phyloP scores from a whole-genome alignment of 352 stramenopile genomes.

The Phytophthora pisi region DNA sequence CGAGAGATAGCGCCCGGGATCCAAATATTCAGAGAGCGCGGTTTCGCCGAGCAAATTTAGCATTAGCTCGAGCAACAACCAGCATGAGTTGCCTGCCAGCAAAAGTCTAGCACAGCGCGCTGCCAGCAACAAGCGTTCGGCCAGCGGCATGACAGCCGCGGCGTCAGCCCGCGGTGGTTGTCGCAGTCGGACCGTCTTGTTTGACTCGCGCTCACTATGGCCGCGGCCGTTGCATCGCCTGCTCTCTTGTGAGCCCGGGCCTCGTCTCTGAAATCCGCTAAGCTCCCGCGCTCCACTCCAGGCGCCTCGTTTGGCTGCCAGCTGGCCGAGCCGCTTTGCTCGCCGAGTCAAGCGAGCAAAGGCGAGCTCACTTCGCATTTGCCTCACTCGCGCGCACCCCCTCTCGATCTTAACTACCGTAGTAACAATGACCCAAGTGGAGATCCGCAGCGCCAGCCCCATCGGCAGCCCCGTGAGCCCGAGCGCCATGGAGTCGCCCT shows the following conservation, averaged over 20 bases:
- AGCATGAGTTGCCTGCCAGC: no score
- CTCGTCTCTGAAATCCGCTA: conserved; percentile 1
- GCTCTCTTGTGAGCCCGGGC: not conserved
- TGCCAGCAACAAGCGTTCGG: not conserved
- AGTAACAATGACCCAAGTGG: conserved; percentile 32
- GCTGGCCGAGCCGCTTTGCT: conserved; percentile 1
- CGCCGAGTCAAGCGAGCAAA: conserved; percentile 1
- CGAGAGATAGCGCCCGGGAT: conserved; percentile 9
- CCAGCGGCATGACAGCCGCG: not conserved
- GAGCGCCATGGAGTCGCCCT: conserved; percentile 50
- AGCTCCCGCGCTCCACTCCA: not conserved
- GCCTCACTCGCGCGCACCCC: conserved; percentile 6
- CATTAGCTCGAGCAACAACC: not conserved
- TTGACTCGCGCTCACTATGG: not conserved
- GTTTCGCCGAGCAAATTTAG: not conserved
- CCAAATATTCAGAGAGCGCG: conserved; percentile 20
- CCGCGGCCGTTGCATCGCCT: not conserved
- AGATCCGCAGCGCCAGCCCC: conserved; percentile 26
- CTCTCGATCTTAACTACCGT: not conserved
- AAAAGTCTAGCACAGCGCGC: not conserved
- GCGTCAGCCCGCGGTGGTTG: not conserved
- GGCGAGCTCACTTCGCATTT: conserved; percentile 34
- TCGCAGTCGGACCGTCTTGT: not conserved
- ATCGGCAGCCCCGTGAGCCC: conserved; percentile 46
- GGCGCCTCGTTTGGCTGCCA: conserved; percentile 8